Evolutionary conservation across 345 rosid species (phyloP), one percentile per base, ranked within the genome.

Genomic region (Camelina hispida): DNA sequence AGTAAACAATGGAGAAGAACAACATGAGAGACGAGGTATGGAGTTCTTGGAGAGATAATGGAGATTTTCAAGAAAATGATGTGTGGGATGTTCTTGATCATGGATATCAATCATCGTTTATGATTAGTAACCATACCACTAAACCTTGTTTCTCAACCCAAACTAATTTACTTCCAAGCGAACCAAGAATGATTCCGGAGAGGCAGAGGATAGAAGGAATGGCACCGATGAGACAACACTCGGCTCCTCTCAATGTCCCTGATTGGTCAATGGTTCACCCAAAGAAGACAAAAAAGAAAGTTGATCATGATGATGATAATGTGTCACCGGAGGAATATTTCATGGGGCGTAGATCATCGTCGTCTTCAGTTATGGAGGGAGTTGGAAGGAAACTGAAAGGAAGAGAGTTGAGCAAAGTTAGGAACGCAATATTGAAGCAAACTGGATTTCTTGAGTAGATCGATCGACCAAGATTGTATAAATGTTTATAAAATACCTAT

Each of bases 361-460:
- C 83, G 57, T 84, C 88, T n/a, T 87, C 96, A 2, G 97, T 91
- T 6, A 74, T 82, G 62, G 96, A 93, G 88, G 98, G 98, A 32
- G 89, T 74, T 32, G 94, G 98, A 14, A 85, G 96, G 85, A 91
- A 81, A 34, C 81, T 93, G 62, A 93, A 91, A 80, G 98, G 96
- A 54, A 79, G 98, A 79, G 96, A 91, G 55, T 85, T 93, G 38
- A 84, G 90, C 75, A 84, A 74, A 71, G 86, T 93, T 51, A 91
- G 98, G 75, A 83, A 93, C 76, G 91, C 93, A 50, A 75, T 91
- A 5, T 77, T 93, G 73, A 89, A 84, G 54, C 85, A 72, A 77
- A 93, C 98, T 59, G 97, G 98, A 17, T 93, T 93, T 62, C 93
- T 93, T 71, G 97, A 93, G 66, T 80, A 59, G 56, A 23, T 23